Evolutionary conservation across 495 filamentous ascomycete species (phyloP).

Genomic region (Penicillium desertorum): DNA sequence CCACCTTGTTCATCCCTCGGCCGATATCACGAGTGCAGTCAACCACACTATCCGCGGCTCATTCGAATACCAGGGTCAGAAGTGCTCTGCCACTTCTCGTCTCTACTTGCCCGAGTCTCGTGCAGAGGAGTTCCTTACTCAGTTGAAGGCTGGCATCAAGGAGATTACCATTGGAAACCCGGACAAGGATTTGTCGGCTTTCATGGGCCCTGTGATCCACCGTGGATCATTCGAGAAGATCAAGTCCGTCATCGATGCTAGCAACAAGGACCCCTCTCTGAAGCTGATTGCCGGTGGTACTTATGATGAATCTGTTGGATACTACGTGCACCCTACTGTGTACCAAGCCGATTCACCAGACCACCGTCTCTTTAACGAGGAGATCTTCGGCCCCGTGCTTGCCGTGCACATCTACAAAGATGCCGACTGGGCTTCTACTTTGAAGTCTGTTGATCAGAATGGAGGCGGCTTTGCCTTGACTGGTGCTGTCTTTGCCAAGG

Average conservation of each 20-base stretch:
- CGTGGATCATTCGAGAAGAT: constrained; percentile 69
- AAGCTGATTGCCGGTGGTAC: constrained; percentile 66
- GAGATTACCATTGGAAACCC: constrained; percentile 57
- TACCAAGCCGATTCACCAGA: constrained; percentile 60
- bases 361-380: constrained; percentile 65
- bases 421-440: constrained; percentile 49
- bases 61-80: constrained; percentile 90
- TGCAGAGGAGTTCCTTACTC: constrained; percentile 58
- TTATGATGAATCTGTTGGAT: constrained; percentile 67
- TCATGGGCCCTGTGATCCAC: constrained; percentile 80
- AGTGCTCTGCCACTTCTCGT: constrained; percentile 80
- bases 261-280: constrained; percentile 63
- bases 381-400: constrained; percentile 78
- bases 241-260: constrained; percentile 60
- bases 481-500: constrained; percentile 72
- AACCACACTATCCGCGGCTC: constrained; percentile 80
- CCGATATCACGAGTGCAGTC: constrained; percentile 73
- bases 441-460: constrained; percentile 56
- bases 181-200: constrained; percentile 58
- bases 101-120: constrained; percentile 68
- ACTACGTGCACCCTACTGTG: constrained; percentile 71
- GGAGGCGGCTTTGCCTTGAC: constrained; percentile 71
- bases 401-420: constrained; percentile 73
- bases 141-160: constrained; percentile 46
- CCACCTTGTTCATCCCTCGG: constrained; percentile 73